phyloP scores from a whole-genome alignment of 129 eudicot genomes.

The Rutidosis leptorrhynchoides region DNA sequence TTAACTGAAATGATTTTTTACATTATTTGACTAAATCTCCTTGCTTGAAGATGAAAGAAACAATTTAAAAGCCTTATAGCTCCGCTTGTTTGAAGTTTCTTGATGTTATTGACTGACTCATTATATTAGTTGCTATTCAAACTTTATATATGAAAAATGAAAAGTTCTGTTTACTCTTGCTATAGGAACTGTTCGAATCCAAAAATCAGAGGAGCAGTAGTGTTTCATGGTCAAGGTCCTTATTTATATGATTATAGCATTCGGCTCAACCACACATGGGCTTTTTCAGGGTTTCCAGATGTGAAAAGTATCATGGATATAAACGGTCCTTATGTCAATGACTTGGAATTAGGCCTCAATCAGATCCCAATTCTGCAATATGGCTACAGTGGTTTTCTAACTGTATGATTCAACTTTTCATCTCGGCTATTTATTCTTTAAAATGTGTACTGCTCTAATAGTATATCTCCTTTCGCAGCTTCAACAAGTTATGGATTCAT shows the following conservation, averaged over 20 bases:
- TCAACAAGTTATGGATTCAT: constrained; percentile 94
- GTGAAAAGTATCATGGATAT: constrained; percentile 86
- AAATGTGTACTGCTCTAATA: constrained; percentile 9
- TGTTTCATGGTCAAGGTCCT: constrained; percentile 97
- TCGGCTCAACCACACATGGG: constrained; percentile 99
- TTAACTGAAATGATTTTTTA: too few species aligned
- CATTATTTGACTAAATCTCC: background rate
- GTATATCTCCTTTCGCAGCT: constrained; percentile 48
- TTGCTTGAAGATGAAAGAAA: background rate
- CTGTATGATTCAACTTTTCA: constrained; percentile 52
- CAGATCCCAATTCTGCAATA: constrained; percentile 87
- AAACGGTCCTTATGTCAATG: constrained; percentile 93
- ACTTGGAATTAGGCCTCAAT: constrained; percentile 83
- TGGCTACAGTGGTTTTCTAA: constrained; percentile 91
- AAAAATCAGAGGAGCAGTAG: constrained; percentile 88
- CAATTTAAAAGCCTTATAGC: background rate
- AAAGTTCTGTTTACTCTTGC: constrained; percentile 20
- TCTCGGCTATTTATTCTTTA: constrained; percentile 1
- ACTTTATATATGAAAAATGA: constrained; percentile 16
- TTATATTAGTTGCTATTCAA: background rate
- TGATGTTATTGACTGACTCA: background rate
- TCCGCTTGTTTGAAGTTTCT: background rate
- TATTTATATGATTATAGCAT: constrained; percentile 83
- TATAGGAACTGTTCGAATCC: constrained; percentile 83
- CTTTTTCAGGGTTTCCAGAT: constrained; percentile 96